Evolutionary conservation across 768 basidiomycete genomes (phyloP), one percentile per base, ranked within the genome.

Genomic region (Kondoa subrosea): DNA sequence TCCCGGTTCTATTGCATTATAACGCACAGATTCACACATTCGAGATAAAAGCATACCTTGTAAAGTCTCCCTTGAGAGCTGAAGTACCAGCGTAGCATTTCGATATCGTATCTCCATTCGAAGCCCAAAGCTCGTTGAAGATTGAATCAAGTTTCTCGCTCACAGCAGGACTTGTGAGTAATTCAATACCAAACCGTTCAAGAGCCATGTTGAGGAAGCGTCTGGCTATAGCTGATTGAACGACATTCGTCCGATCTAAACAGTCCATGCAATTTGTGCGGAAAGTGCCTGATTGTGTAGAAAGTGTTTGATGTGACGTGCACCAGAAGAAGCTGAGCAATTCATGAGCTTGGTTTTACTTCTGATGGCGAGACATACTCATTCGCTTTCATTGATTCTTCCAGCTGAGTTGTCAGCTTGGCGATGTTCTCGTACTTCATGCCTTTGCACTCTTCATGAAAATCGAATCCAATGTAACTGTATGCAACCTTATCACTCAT

Each of bases 11-110:
- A 14, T 65, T 69, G 12, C 62, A 67, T 56, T 66, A 4, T 30
- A 2, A 0, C 16, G 50, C 25, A 32, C 34, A n/a, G 32, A 56
- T 1, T 30, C 56, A 21, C 29, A 31, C 62, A 14, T 4, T 25
- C 58, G 25, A 32, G 17, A 32, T 4, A 29, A 33, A n/a, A 57
- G 65, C 59, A 26, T 72, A 88, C 88, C 88, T 84, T 4, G 89
- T 91, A 74, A 87, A 92, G 77, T 91, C 89, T n/a, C 78, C 91
- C 82, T 97, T 99, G 57, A 97, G 79, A 2, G 95, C 95, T 30
- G 90, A 93, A 0, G 95, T 97, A 26, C 95, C 93, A 58, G 95
- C 89, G 74, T 77, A 76, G 64, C 74, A 40, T 69, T 65, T 67
- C 27, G 56, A 21, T 30, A 71, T 58, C 3, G 89, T 87, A 75